Evolutionary conservation across 192 early-diverging fungal species (phyloP).

Genomic region (Backusella macrospora): DNA sequence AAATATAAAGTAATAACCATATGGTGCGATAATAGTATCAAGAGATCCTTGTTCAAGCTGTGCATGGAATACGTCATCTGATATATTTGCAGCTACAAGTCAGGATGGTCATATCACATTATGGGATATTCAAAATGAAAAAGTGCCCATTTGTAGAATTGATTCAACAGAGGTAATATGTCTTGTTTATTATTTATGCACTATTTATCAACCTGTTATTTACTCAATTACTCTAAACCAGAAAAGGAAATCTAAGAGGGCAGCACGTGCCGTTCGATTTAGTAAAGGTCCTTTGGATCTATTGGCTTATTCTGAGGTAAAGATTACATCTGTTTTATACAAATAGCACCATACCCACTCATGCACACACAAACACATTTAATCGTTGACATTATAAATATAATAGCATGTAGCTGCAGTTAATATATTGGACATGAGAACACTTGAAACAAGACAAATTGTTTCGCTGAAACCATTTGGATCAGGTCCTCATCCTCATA

Average conservation of each 20-base stretch:
- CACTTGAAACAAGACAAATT: not conserved
- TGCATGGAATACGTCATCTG: constrained; percentile 10
- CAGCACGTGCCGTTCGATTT: not conserved
- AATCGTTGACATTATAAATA: not conserved
- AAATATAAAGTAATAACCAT: too few species aligned
- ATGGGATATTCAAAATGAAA: constrained; percentile 2
- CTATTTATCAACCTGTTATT: too few species aligned
- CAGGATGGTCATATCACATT: constrained; percentile 2
- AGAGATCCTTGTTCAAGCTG: constrained; percentile 3
- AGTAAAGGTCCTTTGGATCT: constrained; percentile 3
- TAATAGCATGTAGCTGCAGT: not conserved
- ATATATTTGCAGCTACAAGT: constrained; percentile 2
- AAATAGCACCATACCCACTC: too few species aligned
- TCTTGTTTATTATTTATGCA: too few species aligned
- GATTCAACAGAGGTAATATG: not conserved
- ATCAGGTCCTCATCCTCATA: constrained; percentile 5
- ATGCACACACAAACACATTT: too few species aligned
- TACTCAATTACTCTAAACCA: not conserved
- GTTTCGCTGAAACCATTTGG: constrained; percentile 1
- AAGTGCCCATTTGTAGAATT: not conserved
- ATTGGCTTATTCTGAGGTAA: not conserved
- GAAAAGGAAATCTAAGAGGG: constrained; percentile 8
- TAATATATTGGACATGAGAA: constrained; percentile 10
- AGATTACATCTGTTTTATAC: not conserved
- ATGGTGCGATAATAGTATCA: too few species aligned